Base-by-base conservation (phyloP, 768 basidiomycete genomes). In the Cystoderma amianthinum region DNA sequence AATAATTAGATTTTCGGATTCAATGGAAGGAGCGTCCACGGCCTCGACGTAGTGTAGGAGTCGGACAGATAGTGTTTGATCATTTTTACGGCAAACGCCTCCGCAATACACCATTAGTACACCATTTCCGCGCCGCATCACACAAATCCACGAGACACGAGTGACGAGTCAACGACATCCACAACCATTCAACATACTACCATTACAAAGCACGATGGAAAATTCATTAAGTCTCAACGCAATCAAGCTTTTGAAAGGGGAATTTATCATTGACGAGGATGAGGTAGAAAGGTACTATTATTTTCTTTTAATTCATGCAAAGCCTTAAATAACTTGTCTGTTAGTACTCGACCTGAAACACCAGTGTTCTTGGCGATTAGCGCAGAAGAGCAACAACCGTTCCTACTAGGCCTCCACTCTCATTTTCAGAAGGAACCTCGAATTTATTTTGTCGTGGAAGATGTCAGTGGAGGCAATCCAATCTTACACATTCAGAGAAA, bases 241-340 rank as follows among this genome's bases (percentile, higher is more conserved):
- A n/a, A 97, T 99, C 72, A 99, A 99, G 65, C 96, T 99, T n/a
- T 59, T 99, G 59, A 99, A 99, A 76, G 98, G 98, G 60, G 96
- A 98, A 65, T 98, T 99, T 57, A 98, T 99, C 60, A 98, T 99
- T 53, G 96, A 99, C 60, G 98, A 99, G 46, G 96, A 99, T 62
- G 96, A 98, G 71, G 93, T 99, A 2, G 96, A 98, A 65, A 96
- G 93, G 95, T 95, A 50, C 25, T 22, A n/a, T n/a, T n/a, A n/a
- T n/a, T n/a, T n/a, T n/a, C n/a, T n/a, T n/a, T n/a, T n/a, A n/a
- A n/a, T n/a, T n/a, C n/a, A n/a, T n/a, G n/a, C n/a, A n/a, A n/a
- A 52, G 46, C 47, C 46, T n/a, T 52, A 36, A n/a, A n/a, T n/a
- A n/a, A 16, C 53, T 37, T 40, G 49, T 47, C 32, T 30, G 25